Base-by-base conservation (phyloP, 192 early-diverging fungal species). In the Rhizophagus clarus region DNA sequence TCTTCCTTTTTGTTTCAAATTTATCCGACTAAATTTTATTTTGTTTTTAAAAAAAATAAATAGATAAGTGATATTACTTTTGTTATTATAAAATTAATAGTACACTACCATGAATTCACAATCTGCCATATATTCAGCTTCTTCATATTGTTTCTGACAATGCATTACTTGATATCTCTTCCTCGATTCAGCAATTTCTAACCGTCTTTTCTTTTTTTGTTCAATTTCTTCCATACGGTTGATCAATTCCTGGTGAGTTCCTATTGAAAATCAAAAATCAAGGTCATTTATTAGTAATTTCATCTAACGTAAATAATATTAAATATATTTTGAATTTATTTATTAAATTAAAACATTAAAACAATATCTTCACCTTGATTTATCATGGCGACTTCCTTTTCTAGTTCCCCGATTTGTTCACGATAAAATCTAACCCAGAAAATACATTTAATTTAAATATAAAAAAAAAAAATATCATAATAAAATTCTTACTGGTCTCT, bases 191-290 rank as follows among this genome's bases (percentile, higher is more conserved):
- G 49, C 40, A 17, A 71, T 60, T 12, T 79, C 45, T 31, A 56
- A 34, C 9, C 77, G 77, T 37, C 51, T 37, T 29, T 15, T 2
- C 1, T 49, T n/a, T 68, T 62, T 60, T 47, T 70, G 45, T 22
- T 68, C 67, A 37, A 79, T 79, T 79, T 79, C 77, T 20, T 71
- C 68, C 45, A 79, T 68, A n/a, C 77, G 29, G 1, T 49, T 12
- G 8, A 31, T 32, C 9, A 49, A 42, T 37, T 66, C 77, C 37
- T 31, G 34, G 14, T 79, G 67, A 45, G 60, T 22, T 7, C 76
- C 76, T 78, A 45, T 63, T 63, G 11, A 26, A 29, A 26, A 24
- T 73, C 42, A 45, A 45, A 56, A 56, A 6, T 12, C 0, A 56
- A 56, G 7, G 22, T 70, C 32, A 67, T 67, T 67, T 31, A 67